These are phyloP conservation scores for Talaromyces sp. DNA, from an alignment of 2,329 filamentous ascomycete species.

Conservation along the genomic window DNA sequence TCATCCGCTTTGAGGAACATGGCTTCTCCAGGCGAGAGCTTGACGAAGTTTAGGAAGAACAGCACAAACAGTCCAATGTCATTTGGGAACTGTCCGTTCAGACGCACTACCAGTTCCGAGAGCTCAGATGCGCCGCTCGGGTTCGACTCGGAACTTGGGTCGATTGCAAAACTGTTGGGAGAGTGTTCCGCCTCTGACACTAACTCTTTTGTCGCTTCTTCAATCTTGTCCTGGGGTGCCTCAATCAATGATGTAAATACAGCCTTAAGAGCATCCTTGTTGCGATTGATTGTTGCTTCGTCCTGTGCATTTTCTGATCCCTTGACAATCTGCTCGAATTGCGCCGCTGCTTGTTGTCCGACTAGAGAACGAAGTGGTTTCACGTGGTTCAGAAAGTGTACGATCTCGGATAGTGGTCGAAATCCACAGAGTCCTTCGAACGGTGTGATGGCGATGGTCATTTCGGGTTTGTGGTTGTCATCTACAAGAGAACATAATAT, in stretches of 20 bases:
- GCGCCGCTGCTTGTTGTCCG: constrained; percentile 48
- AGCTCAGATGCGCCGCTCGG: constrained; percentile 53
- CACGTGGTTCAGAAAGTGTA: constrained; percentile 70
- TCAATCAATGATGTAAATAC: constrained; percentile 79
- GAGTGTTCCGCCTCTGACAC: constrained; percentile 65
- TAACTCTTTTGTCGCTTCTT: constrained; percentile 61
- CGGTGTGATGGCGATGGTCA: constrained; percentile 94
- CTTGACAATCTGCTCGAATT: constrained; percentile 53
- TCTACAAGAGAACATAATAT: constrained; percentile 46
- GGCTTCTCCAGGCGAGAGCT: constrained; percentile 79
- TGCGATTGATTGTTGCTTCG: constrained; percentile 47
- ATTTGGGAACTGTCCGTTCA: constrained; percentile 76
- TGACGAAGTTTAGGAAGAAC: constrained; percentile 96
- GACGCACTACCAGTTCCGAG: constrained; percentile 67
- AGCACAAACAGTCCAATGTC: constrained; percentile 93
- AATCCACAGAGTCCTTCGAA: constrained; percentile 97
- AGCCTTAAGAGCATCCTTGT: constrained; percentile 72
- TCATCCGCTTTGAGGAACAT: constrained; percentile 96
- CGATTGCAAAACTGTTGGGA: constrained; percentile 65
- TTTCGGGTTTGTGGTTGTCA: constrained; percentile 99
- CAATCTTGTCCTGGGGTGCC: constrained; percentile 61
- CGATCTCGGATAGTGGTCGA: constrained; percentile 77
- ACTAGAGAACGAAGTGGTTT: constrained; percentile 62
- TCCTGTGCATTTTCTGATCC: constrained; percentile 51
- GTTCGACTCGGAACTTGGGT: constrained; percentile 30